Evolutionary conservation across 768 basidiomycete species (phyloP).

Genomic region (Tephrocybe sp.): DNA sequence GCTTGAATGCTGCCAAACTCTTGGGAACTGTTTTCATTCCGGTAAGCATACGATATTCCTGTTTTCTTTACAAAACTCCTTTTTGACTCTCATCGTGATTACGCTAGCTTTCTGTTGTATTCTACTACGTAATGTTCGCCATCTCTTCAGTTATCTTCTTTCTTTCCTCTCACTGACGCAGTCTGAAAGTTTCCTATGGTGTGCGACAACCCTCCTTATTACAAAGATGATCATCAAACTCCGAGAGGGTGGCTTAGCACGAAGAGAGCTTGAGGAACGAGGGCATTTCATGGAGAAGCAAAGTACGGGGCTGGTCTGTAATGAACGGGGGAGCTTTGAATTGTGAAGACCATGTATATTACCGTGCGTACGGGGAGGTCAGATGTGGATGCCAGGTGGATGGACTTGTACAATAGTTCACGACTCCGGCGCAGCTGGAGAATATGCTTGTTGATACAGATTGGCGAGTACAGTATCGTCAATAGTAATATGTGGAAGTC

Average conservation of each 20-base stretch:
- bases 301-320: neutral
- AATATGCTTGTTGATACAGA: too few species aligned
- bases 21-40: constrained; percentile 5
- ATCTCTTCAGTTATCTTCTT: neutral
- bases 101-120: constrained; percentile 1
- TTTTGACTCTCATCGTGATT: neutral
- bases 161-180: neutral
- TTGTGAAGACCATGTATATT: neutral
- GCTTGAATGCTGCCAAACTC: neutral
- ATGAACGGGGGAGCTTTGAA: neutral
- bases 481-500: too few species aligned
- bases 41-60: neutral
- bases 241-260: constrained; percentile 15
- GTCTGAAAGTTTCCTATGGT: constrained; percentile 31
- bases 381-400: too few species aligned
- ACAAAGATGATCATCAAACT: constrained; percentile 31
- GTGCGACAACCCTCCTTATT: constrained; percentile 27
- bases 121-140: constrained; percentile 7
- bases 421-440: too few species aligned
- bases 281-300: neutral
- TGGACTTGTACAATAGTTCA: too few species aligned
- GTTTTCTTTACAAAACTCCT: neutral
- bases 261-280: neutral
- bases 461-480: too few species aligned
- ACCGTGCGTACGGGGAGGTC: too few species aligned